Evolutionary conservation across 768 basidiomycete species (phyloP).

Genomic region (Boletus sensibilis): DNA sequence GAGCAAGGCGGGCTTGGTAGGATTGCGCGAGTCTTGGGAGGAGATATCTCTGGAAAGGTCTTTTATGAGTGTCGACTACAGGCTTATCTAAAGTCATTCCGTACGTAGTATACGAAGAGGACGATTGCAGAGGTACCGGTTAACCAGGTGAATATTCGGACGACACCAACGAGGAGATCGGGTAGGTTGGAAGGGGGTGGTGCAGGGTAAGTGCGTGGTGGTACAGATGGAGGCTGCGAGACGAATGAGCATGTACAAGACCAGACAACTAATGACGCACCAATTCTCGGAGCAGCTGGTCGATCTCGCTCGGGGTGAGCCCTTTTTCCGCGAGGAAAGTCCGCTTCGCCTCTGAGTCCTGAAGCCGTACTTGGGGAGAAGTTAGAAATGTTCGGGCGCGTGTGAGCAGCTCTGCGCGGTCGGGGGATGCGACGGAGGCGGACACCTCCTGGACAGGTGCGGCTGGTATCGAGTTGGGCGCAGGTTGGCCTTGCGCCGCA

Average conservation of each 20-base stretch:
- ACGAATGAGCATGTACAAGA: constrained; percentile 7
- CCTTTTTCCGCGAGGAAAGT: constrained; percentile 72
- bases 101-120: constrained; percentile 65
- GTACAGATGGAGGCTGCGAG: constrained; percentile 47
- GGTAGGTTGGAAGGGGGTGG: constrained; percentile 69
- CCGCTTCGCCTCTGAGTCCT: constrained; percentile 56
- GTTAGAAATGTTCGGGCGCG: constrained; percentile 63
- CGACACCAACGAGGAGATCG: constrained; percentile 58
- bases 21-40: constrained; percentile 64
- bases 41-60: constrained; percentile 55
- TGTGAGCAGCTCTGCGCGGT: constrained; percentile 45
- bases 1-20: constrained; percentile 56
- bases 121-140: constrained; percentile 59
- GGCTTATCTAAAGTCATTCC: constrained; percentile 17
- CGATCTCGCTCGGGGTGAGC: constrained; percentile 58
- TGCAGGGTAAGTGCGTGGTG: constrained; percentile 73
- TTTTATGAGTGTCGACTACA: constrained; percentile 7
- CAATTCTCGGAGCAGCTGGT: constrained; percentile 52
- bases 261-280: constrained; percentile 37
- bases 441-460: background rate
- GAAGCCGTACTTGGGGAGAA: constrained; percentile 62
- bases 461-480: background rate
- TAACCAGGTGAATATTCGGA: constrained; percentile 64
- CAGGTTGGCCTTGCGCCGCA: background rate
- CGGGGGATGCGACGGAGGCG: background rate